Conservation (phyloP, 352 stramenopile species). For the Pythium oligandrum region DNA sequence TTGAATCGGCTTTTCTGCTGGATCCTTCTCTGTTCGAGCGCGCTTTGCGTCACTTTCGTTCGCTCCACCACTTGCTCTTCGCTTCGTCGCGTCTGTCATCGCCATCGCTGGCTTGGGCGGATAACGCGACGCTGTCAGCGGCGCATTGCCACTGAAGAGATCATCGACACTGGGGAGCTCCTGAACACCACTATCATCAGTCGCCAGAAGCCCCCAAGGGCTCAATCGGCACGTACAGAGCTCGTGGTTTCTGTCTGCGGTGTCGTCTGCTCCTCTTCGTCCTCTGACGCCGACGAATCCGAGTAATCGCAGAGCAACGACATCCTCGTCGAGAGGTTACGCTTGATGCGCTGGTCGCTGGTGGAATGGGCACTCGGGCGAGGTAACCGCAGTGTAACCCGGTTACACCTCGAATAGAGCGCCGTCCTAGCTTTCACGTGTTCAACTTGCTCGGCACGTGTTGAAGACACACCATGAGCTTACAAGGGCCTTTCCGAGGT, state of each 20-base stretch:
- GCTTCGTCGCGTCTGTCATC: no score
- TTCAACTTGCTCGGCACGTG: no score
- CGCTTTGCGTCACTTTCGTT: no score
- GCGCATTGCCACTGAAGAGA: conserved; percentile 13
- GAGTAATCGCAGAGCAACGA: conserved; percentile 67
- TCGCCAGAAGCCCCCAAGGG: background rate
- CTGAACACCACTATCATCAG: conserved; percentile 2
- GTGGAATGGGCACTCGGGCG: no score
- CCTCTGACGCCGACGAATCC: conserved; percentile 42
- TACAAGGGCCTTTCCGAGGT: no score
- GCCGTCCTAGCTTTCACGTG: no score
- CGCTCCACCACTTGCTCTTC: no score
- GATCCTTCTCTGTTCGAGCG: no score
- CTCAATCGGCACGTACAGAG: background rate
- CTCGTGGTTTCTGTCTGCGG: background rate
- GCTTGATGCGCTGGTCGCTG: no score
- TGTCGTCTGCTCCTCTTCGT: conserved; percentile 12
- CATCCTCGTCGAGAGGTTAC: conserved; percentile 8
- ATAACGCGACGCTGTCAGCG: conserved; percentile 1
- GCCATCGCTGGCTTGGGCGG: background rate
- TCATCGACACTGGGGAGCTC: conserved; percentile 18
- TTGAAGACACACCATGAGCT: no score
- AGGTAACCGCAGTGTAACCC: no score
- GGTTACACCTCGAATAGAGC: no score
- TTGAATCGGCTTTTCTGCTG: background rate